Evolutionary conservation across 176 grass and related monocot species (phyloP), one percentile per base, ranked within the genome.

Genomic region (Avena sativa): DNA sequence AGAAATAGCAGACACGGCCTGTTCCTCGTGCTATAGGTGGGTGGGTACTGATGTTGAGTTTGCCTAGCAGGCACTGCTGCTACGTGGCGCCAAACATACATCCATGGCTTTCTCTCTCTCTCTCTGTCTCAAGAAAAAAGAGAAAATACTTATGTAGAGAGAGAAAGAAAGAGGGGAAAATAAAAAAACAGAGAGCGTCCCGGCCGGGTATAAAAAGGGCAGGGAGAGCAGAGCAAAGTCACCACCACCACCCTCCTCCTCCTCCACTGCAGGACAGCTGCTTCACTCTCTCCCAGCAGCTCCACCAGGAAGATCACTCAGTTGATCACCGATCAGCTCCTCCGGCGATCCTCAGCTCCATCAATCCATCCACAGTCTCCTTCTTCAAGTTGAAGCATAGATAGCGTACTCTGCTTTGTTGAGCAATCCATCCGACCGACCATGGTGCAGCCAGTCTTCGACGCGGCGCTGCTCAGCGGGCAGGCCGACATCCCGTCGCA

Each of bases 401-500:
- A 2, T 52, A 8, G 52, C 75, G 1, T 15, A 9, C 78, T 49
- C 59, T 30, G 79, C 23, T 50, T 58, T 32, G 9, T 32, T 64
- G n/a, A 3, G 10, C 36, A 38, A 38, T 38, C 36, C 36, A 38
- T 38, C 34, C 25, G 3, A 30, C 34, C 82, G 8, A 51, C 25
- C 74, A 79, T 80, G 87, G 73, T 89, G 63, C 64, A 34, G 67
- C 49, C 92, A 0, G 88, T 94, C 6, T 99, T 99, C 79, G 97
- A 99, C 78, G 94, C 94, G 0, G 73, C 94, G 12, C 69, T 89
- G 1, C 94, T 94, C 5, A 93, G 89, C 79, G 68, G 25, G 0
- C 55, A 63, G 43, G 0, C 52, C 1, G 83, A 91, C 52, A 99
- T 99, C 86, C 97, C 97, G 0, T 17, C 48, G 32, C 92, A 99